Percentiles rank a stretch among this genome's conserved stretches.
Evolutionary conservation across 2,329 filamentous ascomycete species (phyloP).

Genomic region (Curvularia sp.): DNA sequence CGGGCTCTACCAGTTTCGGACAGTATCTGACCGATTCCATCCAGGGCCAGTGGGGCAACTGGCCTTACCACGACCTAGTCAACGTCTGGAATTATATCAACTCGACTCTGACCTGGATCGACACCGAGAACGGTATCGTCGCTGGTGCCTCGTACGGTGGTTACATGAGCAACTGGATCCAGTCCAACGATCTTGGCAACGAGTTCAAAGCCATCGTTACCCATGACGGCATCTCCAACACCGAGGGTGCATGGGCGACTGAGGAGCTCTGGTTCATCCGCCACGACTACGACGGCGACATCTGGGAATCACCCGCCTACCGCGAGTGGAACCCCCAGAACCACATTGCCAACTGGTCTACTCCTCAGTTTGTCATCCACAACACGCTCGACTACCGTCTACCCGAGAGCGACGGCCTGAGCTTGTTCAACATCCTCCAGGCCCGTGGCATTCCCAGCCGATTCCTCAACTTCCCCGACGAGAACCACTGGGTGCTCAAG

Average conservation of each 20-base stretch:
- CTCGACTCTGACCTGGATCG: constrained; percentile 69
- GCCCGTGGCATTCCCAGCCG: constrained; percentile 76
- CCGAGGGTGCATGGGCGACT: constrained; percentile 54
- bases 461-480: constrained; percentile 81
- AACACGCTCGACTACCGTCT: constrained; percentile 89
- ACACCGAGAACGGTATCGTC: constrained; percentile 74
- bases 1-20: constrained; percentile 84
- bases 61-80: constrained; percentile 83
- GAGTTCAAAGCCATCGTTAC: constrained; percentile 88
- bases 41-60: constrained; percentile 81
- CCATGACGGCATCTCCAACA: constrained; percentile 83
- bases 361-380: constrained; percentile 88
- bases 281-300: constrained; percentile 53
- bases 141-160: constrained; percentile 66
- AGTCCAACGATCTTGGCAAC: constrained; percentile 80
- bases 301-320: constrained; percentile 55
- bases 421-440: constrained; percentile 86
- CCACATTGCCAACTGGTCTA: constrained; percentile 74
- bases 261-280: constrained; percentile 62
- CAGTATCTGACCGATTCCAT: constrained; percentile 80
- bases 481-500: constrained; percentile 83
- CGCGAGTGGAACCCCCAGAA: constrained; percentile 64
- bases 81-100: constrained; percentile 78
- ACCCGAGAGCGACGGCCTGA: constrained; percentile 81
- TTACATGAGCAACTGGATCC: constrained; percentile 76